Base-by-base conservation (phyloP, 2,329 filamentous ascomycete genomes). In the Daldinia sp. region DNA sequence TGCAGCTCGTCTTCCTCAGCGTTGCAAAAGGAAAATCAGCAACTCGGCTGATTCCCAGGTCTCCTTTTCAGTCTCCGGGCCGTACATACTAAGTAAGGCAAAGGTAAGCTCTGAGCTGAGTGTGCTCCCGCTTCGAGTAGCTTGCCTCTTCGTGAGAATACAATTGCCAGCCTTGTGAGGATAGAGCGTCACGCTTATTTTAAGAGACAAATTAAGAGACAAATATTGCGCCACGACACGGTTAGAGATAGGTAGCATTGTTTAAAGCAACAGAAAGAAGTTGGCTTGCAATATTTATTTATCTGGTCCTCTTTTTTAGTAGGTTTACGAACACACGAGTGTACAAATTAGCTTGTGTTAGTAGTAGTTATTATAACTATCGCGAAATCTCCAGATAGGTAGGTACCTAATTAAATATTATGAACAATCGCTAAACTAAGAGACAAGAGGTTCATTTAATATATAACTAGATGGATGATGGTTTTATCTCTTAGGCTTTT, bases 1-100 rank as follows among this genome's bases (percentile, higher is more conserved):
- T 55, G 18, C 26, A 50, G 39, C 51, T 46, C 37, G 33, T 50
- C 15, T 55, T 54, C 35, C 9, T 51, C 35, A 56, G 30, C 41
- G n/a, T 30, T 18, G 15, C 23, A 2, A 23, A 39, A 1, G 7
- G 33, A 9, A 9, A 7, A 9, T 56, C 26, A 6, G 13, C 6
- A 37, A 1, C 35, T 9, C 12, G 35, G 35, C 7, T 13, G 35
- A 23, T 10, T 37, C 10, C 35, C 7, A 37, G 10, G 4, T 13
- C 12, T 13, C 35, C 35, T 37, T 37, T 37, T 37, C 35, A 13
- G 12, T 7, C 35, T 7, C 6, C 12, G 35, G 35, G 13, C 4
- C 35, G 12, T 39, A 15, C 13, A 5, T 39, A 39, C 12, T 39
- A 15, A 39, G 10, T 4, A 18, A 51, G 13, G 44, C 23, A 9